Conservation (phyloP, 2,329 filamentous ascomycete species). For the Paraphoma sp. region DNA sequence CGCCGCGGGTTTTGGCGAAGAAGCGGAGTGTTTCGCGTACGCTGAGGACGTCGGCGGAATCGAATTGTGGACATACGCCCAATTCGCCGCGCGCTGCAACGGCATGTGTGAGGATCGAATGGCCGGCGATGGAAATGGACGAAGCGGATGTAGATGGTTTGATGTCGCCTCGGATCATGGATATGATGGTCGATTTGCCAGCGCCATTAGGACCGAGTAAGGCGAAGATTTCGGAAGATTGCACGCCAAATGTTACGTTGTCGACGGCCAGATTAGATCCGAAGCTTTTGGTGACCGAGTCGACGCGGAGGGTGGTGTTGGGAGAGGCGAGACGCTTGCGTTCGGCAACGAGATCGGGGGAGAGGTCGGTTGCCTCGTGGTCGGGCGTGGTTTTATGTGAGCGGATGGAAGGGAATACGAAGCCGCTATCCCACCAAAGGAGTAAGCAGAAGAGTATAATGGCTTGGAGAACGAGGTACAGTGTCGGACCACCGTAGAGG, state of each 20-base stretch:
- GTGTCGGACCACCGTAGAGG: conserved; percentile 80
- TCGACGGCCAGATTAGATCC: conserved; percentile 70
- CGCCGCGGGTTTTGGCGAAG: conserved; percentile 82
- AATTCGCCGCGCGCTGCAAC: conserved; percentile 75
- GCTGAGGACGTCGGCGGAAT: conserved; percentile 86
- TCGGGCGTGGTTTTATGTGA: conserved; percentile 50
- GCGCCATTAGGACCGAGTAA: conserved; percentile 89
- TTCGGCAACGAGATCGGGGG: conserved; percentile 66
- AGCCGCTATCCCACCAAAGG: conserved; percentile 52
- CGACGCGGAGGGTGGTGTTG: conserved; percentile 74
- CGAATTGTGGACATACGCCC: conserved; percentile 79
- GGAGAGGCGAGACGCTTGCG: conserved; percentile 68
- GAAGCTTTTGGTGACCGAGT: conserved; percentile 80
- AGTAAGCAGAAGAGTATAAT: conserved; percentile 73
- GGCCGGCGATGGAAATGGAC: conserved; percentile 77
- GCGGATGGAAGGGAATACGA: conserved; percentile 56
- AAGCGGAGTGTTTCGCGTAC: conserved; percentile 83
- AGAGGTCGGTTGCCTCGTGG: conserved; percentile 59
- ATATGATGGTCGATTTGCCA: conserved; percentile 88
- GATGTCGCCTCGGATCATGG: conserved; percentile 82
- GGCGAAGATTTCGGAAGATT: conserved; percentile 81
- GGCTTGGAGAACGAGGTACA: conserved; percentile 79
- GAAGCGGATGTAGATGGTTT: conserved; percentile 70
- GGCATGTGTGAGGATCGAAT: conserved; percentile 67
- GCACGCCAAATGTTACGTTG: conserved; percentile 81